Evolutionary conservation across 805 yeast species (phyloP).

Genomic region (Saccharomycopsis amapae): DNA sequence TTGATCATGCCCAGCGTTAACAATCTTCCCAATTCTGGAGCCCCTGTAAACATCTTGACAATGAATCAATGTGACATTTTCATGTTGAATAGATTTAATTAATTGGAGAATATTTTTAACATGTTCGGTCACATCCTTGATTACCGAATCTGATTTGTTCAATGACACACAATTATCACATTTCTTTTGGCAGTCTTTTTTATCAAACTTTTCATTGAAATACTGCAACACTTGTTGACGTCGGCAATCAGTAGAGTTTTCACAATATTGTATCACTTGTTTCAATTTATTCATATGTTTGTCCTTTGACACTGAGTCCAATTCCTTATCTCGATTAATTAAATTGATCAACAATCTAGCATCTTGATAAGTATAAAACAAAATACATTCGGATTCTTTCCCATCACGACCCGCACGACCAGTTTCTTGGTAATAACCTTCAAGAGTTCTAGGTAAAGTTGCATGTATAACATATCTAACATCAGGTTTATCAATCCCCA

Average conservation of each 20-base stretch:
- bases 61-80: slow-evolving; percentile 66
- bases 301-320: slow-evolving; percentile 58
- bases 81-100: slow-evolving; percentile 47
- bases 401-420: slow-evolving; percentile 99
- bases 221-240: slow-evolving; percentile 83
- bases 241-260: slow-evolving; percentile 84
- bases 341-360: slow-evolving; percentile 67
- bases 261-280: slow-evolving; percentile 87
- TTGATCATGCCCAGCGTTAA: slow-evolving; percentile 52
- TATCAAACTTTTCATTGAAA: slow-evolving; percentile 76
- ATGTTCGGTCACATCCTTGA: slow-evolving; percentile 59
- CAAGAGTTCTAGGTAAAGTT: slow-evolving; percentile 82
- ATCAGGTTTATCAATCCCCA: slow-evolving; percentile 98
- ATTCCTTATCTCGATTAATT: slow-evolving; percentile 69
- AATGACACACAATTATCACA: slow-evolving; percentile 79
- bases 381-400: slow-evolving; percentile 65
- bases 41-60: slow-evolving; percentile 84
- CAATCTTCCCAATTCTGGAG: slow-evolving; percentile 52
- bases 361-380: slow-evolving; percentile 77
- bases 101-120: slow-evolving; percentile 54
- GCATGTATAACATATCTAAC: slow-evolving; percentile 88
- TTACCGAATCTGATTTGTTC: slow-evolving; percentile 35
- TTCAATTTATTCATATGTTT: slow-evolving; percentile 70
- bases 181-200: slow-evolving; percentile 52
- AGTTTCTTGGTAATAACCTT: slow-evolving; percentile 96